Conservation (phyloP, 164 flowering plant genomes). For the Buxus sempervirens region DNA sequence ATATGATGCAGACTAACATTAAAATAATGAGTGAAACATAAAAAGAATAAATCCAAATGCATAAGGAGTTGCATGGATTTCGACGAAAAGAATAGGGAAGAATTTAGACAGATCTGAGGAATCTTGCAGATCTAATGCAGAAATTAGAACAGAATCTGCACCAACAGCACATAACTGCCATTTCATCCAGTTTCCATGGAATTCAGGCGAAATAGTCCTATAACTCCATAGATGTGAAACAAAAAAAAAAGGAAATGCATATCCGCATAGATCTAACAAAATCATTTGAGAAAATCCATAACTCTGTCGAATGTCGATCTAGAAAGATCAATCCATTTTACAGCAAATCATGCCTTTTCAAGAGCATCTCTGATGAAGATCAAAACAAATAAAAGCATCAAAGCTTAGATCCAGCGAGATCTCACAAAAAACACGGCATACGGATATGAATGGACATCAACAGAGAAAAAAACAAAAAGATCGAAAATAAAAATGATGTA, state of each 20-base stretch:
- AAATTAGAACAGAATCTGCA: no score
- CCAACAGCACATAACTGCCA: not conserved
- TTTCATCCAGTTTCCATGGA: not conserved
- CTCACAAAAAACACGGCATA: not conserved
- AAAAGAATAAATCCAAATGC: no score
- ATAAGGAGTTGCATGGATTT: no score
- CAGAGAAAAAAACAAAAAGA: not conserved
- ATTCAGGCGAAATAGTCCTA: not conserved
- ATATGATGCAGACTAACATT: no score
- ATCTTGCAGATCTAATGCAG: not conserved
- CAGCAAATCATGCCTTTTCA: no score
- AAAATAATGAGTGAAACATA: no score
- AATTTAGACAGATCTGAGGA: not conserved
- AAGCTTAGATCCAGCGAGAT: constrained; percentile 2
- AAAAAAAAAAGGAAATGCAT: not conserved
- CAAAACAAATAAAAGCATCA: not conserved
- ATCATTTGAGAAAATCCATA: not conserved
- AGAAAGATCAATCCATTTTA: not conserved
- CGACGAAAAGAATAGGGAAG: no score
- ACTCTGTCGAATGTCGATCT: not conserved
- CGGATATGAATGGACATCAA: not conserved
- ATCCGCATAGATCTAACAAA: not conserved
- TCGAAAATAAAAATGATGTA: not conserved
- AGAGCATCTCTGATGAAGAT: not conserved
- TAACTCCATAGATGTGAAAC: not conserved